phyloP scores from a whole-genome alignment of 2,329 filamentous ascomycete species.

The Piedraia hortae region DNA sequence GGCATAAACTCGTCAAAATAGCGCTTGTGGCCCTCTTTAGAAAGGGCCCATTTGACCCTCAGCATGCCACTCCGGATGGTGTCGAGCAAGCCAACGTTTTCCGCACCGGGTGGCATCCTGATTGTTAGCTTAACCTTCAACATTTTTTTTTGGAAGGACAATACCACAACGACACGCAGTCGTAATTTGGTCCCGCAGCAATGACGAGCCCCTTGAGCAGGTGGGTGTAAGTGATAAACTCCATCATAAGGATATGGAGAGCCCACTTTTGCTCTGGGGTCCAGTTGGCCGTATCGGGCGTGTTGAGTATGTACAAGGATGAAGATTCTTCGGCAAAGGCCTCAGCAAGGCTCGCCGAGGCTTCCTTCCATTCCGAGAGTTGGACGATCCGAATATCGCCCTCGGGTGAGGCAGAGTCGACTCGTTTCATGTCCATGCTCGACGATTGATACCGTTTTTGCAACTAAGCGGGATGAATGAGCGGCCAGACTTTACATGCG shows the following conservation, averaged over 20 bases:
- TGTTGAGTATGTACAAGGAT: constrained; percentile 46
- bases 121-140: background rate
- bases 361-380: constrained; percentile 41
- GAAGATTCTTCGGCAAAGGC: constrained; percentile 53
- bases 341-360: constrained; percentile 43
- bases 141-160: background rate
- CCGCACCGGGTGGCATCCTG: constrained; percentile 49
- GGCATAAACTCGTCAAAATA: constrained; percentile 57
- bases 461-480: too few species aligned
- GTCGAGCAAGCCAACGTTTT: constrained; percentile 47
- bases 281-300: constrained; percentile 35
- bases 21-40: constrained; percentile 39
- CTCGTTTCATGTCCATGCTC: too few species aligned
- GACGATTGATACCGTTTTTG: too few species aligned
- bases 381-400: constrained; percentile 37
- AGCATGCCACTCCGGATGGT: constrained; percentile 49
- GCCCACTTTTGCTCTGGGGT: constrained; percentile 44
- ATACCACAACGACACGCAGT: constrained; percentile 56
- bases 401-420: too few species aligned
- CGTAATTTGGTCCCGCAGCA: constrained; percentile 46
- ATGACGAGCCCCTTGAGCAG: constrained; percentile 47
- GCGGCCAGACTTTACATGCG: too few species aligned
- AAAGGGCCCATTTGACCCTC: constrained; percentile 48
- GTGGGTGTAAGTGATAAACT: constrained; percentile 50
- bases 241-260: constrained; percentile 49